Evolutionary conservation across 1,284 basidiomycete species (phyloP).

Genomic region (Xerocomus minutiporus): DNA sequence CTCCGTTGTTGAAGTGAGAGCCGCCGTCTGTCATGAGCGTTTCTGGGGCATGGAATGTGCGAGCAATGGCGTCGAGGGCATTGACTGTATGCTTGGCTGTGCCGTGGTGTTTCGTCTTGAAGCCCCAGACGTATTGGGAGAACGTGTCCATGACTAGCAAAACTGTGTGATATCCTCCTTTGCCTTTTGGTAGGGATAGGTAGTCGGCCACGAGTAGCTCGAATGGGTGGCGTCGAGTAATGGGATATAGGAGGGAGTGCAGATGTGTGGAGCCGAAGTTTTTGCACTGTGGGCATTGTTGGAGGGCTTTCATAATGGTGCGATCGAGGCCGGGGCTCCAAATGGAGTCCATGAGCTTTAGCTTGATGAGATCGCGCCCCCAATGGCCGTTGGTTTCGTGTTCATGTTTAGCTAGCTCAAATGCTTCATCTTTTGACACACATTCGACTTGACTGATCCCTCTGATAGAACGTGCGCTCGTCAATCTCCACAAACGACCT

Average conservation of each 20-base stretch:
- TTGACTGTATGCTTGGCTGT: neutral
- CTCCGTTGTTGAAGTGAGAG: neutral
- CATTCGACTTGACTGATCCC: too few species aligned
- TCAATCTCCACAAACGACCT: too few species aligned
- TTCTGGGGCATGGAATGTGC: neutral
- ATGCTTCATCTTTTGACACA: too few species aligned
- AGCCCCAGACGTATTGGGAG: too few species aligned
- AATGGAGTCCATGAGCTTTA: too few species aligned
- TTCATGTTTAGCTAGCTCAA: too few species aligned
- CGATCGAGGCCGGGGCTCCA: too few species aligned
- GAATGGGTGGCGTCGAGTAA: neutral
- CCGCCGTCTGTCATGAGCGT: neutral
- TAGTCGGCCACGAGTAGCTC: neutral
- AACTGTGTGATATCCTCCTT: too few species aligned
- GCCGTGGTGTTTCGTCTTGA: neutral
- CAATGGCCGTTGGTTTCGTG: too few species aligned
- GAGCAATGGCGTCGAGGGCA: neutral
- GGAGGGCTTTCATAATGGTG: neutral
- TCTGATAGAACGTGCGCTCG: too few species aligned
- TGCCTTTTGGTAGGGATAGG: neutral
- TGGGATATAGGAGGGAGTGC: neutral
- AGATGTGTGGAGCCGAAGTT: neutral
- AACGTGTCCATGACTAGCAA: too few species aligned
- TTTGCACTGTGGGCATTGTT: conserved; percentile 10
- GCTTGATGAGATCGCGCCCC: too few species aligned